phyloP scores from a whole-genome alignment of 169 alveolate species.

The Eimeria acervulina region DNA sequence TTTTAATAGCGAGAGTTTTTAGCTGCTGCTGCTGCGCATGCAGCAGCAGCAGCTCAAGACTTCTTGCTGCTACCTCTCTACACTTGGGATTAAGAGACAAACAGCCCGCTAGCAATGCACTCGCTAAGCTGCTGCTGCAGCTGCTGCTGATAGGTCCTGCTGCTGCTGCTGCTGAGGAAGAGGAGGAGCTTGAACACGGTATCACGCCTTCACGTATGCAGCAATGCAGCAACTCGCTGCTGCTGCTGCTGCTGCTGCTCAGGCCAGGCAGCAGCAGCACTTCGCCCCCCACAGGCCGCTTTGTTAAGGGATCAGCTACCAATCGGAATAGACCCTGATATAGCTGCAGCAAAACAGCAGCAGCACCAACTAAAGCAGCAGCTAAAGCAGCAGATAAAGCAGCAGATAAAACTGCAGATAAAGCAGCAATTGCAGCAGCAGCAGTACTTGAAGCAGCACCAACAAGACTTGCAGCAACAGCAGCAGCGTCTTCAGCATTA shows the following conservation, averaged over 20 bases:
- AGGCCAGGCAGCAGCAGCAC: slow-evolving; percentile 43
- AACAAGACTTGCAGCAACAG: no score
- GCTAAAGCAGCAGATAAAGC: background rate
- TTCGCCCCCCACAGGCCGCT: slow-evolving; percentile 49
- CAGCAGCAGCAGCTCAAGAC: slow-evolving; percentile 78
- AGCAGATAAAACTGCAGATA: background rate
- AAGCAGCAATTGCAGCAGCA: slow-evolving; percentile 10
- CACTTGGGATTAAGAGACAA: slow-evolving; percentile 63
- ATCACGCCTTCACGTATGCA: slow-evolving; percentile 15
- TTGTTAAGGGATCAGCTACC: slow-evolving; percentile 64
- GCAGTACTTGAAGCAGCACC: no score
- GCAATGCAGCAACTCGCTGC: background rate
- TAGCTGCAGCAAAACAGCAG: no score
- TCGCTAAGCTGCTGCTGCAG: background rate
- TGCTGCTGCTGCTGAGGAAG: slow-evolving; percentile 16
- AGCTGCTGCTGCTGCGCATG: slow-evolving; percentile 78
- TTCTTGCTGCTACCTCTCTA: slow-evolving; percentile 83
- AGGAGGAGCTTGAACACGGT: no score
- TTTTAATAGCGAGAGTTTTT: slow-evolving; percentile 85
- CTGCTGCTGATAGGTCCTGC: background rate
- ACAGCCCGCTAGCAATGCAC: background rate
- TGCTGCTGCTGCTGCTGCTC: no score
- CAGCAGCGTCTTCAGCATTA: no score
- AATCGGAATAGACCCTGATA: background rate
- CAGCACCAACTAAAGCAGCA: no score